A percentile compares a stretch with the other conserved stretches of the same genome.
phyloP scores from a whole-genome alignment of 139 green algal genomes.

The Raphidocelis subcapitata region DNA sequence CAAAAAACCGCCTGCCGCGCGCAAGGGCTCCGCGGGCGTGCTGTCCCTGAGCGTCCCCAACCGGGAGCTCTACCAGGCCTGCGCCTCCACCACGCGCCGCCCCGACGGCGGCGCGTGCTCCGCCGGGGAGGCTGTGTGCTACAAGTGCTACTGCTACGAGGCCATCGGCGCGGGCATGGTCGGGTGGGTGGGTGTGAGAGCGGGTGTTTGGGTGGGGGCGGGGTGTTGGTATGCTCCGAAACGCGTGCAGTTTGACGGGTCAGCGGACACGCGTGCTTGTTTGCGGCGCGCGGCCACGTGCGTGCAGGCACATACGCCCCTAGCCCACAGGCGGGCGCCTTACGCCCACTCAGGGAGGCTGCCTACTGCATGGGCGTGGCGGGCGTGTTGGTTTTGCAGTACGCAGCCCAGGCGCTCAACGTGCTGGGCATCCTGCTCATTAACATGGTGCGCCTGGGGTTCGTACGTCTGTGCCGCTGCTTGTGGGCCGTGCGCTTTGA shows the following conservation, averaged over 20 bases:
- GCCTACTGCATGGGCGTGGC: constrained; percentile 5
- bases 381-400: constrained; percentile 11
- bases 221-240: constrained; percentile 3
- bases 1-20: too few relatives aligned
- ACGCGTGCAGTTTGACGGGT: not conserved
- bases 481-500: not conserved
- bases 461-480: not conserved
- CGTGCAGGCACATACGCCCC: too few relatives aligned
- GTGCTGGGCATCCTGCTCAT: constrained; percentile 43
- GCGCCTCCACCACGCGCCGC: constrained; percentile 13
- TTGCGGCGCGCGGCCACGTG: too few relatives aligned
- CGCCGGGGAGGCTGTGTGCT: constrained; percentile 29
- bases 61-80: constrained; percentile 25
- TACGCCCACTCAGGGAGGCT: constrained; percentile 9
- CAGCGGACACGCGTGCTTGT: too few relatives aligned
- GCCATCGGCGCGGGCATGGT: constrained; percentile 7
- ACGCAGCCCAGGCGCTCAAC: constrained; percentile 15
- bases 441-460: constrained; percentile 35
- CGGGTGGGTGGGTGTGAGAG: not conserved
- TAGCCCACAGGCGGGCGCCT: constrained; percentile 9
- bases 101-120: constrained; percentile 29
- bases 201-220: constrained; percentile 1
- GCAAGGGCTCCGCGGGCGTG: not conserved
- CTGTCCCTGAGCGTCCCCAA: constrained; percentile 5
- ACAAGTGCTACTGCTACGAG: constrained; percentile 50